These are phyloP conservation scores for Candolleomyces eurysporus DNA, from an alignment of 768 basidiomycete species.

Conservation along the genomic window DNA sequence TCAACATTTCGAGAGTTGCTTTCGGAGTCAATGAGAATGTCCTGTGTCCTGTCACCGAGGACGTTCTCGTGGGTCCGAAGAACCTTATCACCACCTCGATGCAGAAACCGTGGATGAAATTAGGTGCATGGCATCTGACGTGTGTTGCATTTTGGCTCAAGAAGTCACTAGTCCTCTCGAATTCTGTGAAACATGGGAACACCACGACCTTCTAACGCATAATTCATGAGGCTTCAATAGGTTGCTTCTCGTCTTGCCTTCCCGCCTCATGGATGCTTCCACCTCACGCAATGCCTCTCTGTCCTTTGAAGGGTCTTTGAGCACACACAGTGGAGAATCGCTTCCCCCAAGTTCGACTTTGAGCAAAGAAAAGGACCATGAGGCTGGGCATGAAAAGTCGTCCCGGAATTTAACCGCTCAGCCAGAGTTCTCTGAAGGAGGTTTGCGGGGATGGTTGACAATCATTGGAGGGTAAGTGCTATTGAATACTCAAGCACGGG, in stretches of 20 bases:
- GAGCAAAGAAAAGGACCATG: not conserved
- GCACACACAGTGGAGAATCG: not conserved
- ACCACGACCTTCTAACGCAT: not conserved
- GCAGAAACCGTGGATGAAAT: too few relatives aligned
- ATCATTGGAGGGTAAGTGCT: constrained; percentile 43
- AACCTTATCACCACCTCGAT: too few relatives aligned
- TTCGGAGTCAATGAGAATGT: too few relatives aligned
- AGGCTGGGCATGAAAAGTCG: not conserved
- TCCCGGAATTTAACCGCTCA: not conserved
- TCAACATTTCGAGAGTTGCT: too few relatives aligned
- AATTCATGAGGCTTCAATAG: not conserved
- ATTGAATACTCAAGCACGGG: not conserved
- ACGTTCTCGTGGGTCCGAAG: too few relatives aligned
- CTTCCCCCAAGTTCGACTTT: not conserved
- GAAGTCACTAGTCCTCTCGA: not conserved
- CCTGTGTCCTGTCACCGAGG: too few relatives aligned
- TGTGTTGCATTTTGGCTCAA: not conserved
- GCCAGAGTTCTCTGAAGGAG: constrained; percentile 42
- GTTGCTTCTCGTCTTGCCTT: not conserved
- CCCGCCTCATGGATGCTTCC: not conserved
- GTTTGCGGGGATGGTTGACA: constrained; percentile 42
- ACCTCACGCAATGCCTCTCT: not conserved
- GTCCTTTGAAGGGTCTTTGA: not conserved
- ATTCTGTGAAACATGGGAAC: constrained; percentile 9
- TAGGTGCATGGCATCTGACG: not conserved